phyloP scores from a whole-genome alignment of 1,284 basidiomycete genomes.

The Amylostereum chailletii region DNA sequence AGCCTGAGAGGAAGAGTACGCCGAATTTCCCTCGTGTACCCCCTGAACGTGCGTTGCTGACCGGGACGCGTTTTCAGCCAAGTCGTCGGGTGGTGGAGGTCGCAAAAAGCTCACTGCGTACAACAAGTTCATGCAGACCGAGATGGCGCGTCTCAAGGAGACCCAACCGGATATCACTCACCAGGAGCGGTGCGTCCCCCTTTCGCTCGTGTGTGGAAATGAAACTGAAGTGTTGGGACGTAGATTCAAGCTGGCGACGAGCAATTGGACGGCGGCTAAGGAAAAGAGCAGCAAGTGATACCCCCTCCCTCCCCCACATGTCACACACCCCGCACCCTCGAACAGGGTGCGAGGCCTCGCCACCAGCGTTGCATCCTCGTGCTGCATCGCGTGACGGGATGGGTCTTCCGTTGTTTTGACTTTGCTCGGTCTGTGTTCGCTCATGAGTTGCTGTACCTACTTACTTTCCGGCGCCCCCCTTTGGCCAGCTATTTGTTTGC shows the following conservation, averaged over 20 bases:
- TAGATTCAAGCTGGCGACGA: slow-evolving; percentile 67
- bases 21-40: background rate
- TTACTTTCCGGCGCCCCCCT: background rate
- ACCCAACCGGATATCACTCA: slow-evolving; percentile 60
- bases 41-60: slow-evolving; percentile 1
- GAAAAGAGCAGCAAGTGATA: slow-evolving; percentile 48
- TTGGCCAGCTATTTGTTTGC: too few species aligned
- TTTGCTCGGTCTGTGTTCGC: background rate
- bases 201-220: background rate
- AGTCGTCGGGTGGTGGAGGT: slow-evolving; percentile 30
- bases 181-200: slow-evolving; percentile 53
- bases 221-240: slow-evolving; percentile 3
- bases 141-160: slow-evolving; percentile 68
- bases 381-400: slow-evolving; percentile 5
- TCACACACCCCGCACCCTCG: too few species aligned
- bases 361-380: slow-evolving; percentile 6
- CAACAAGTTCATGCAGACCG: slow-evolving; percentile 75
- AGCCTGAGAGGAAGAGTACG: slow-evolving; percentile 14
- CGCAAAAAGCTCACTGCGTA: slow-evolving; percentile 56
- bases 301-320: background rate
- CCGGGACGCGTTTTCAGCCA: slow-evolving; percentile 15
- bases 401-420: background rate
- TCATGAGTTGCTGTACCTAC: background rate
- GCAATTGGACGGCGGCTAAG: slow-evolving; percentile 69
- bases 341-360: too few species aligned